phyloP scores from a whole-genome alignment of 2,329 filamentous ascomycete species.

The Trichoderma atroviride region DNA sequence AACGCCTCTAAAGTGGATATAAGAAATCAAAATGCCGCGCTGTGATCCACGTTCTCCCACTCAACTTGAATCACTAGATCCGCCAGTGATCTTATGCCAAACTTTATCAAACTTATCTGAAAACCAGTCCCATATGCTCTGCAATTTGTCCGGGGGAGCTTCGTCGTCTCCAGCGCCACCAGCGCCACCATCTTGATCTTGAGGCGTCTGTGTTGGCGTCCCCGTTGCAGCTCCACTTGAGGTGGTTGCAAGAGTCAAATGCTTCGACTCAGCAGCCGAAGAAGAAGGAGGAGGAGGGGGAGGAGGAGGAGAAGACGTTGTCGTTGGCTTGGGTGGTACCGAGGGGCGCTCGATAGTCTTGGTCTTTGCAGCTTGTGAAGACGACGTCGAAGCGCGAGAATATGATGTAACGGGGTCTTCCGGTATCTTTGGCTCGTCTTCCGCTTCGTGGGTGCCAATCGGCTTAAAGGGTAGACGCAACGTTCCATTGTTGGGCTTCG shows the following conservation, averaged over 20 bases:
- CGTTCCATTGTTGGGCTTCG: slow-evolving; percentile 85
- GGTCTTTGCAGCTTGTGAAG: slow-evolving; percentile 21
- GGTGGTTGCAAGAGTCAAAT: slow-evolving; percentile 27
- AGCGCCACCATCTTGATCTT: slow-evolving; percentile 29
- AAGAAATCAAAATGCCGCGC: not conserved
- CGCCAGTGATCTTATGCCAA: slow-evolving; percentile 49
- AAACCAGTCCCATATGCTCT: slow-evolving; percentile 56
- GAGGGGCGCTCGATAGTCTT: slow-evolving; percentile 27
- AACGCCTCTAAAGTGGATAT: slow-evolving; percentile 11
- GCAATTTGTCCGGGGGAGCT: slow-evolving; percentile 37
- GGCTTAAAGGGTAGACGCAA: slow-evolving; percentile 70
- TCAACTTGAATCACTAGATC: not conserved
- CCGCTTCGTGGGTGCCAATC: slow-evolving; percentile 61
- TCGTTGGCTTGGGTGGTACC: slow-evolving; percentile 6
- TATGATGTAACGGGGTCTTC: slow-evolving; percentile 51
- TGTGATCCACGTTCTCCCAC: not conserved
- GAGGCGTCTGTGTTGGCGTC: not conserved
- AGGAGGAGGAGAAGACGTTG: not conserved
- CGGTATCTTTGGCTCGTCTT: slow-evolving; percentile 52
- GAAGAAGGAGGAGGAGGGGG: not conserved
- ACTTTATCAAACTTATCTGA: slow-evolving; percentile 50
- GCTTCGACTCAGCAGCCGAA: slow-evolving; percentile 24
- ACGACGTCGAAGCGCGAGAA: not conserved
- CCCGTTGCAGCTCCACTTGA: not conserved
- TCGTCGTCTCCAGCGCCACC: slow-evolving; percentile 34